Evolutionary conservation across 2,329 filamentous ascomycete species (phyloP), one percentile per base, ranked within the genome.

Genomic region (Aureobasidium sp.): DNA sequence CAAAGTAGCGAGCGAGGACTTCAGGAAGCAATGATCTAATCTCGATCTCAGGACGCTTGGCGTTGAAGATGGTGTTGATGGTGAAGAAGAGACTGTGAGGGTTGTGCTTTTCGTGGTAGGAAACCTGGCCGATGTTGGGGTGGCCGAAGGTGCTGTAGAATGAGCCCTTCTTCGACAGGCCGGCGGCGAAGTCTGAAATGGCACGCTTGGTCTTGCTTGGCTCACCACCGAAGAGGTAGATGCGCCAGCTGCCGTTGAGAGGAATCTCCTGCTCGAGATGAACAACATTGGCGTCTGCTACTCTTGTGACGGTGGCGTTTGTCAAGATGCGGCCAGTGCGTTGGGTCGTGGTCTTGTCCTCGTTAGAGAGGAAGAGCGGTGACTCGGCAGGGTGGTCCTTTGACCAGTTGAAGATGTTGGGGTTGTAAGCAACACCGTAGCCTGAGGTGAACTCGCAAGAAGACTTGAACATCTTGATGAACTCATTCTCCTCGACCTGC

Each of bases 401-500:
- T 11, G 87, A 89, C 90, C 91, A 96, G 77, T 96, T 96, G 75
- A 96, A 81, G 33, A 83, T 76, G 75, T 96, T 97, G 60, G 88
- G 81, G 66, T 86, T 82, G 77, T 96, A 96, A 33, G 86, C 87
- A 24, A 96, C 91, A 64, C 92, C 92, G 72, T 96, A 96, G 62
- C 92, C 92, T 66, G 88, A 91, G 12, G 91, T 96, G 74, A 96
- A 96, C 70, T 94, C 91, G 78, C 91, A 96, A 33, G 86, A 85
- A 62, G 90, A 89, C 73, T 96, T 96, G 81, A 96, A 96, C 0
- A 87, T 91, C 76, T 88, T 88, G 71, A 96, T 85, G 72, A 97
- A 96, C 12, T 89, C 85, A 70, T 92, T 92, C 63, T 90, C 86
- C 50, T 85, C 79, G 42, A 66, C 6, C 17, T 71, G 35, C 17